Percentiles rank a stretch among this genome's conserved stretches.
Conservation (phyloP, 2,329 filamentous ascomycete species). For the Rhynchosporium agropyri region DNA sequence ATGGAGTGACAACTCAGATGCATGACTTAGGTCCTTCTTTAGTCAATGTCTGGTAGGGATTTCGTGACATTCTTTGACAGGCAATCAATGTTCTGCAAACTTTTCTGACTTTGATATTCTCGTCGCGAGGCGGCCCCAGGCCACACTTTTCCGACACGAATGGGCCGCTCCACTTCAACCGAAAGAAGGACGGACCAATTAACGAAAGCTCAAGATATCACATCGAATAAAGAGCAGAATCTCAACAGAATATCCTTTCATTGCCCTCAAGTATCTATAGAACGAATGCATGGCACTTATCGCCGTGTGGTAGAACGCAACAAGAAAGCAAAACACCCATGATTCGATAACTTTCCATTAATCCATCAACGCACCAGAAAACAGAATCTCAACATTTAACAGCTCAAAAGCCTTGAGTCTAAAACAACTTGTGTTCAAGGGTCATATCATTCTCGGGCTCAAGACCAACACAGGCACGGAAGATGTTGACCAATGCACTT, state of each 20-base stretch:
- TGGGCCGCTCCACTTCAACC: too few species aligned
- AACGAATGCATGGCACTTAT: constrained; percentile 42
- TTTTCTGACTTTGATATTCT: too few species aligned
- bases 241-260: constrained; percentile 31
- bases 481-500: constrained; percentile 92
- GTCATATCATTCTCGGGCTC: constrained; percentile 99
- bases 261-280: constrained; percentile 35
- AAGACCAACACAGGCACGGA: constrained; percentile 94
- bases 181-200: neutral
- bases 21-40: too few species aligned
- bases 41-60: too few species aligned
- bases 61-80: too few species aligned
- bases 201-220: constrained; percentile 4
- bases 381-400: constrained; percentile 6
- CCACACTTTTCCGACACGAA: too few species aligned
- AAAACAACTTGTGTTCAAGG: constrained; percentile 96
- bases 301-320: constrained; percentile 35
- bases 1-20: too few species aligned
- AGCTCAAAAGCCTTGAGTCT: constrained; percentile 39
- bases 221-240: constrained; percentile 16
- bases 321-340: constrained; percentile 16
- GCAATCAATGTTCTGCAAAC: too few species aligned
- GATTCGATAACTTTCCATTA: constrained; percentile 11
- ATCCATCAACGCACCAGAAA: constrained; percentile 3
- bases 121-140: too few species aligned